Conservation (phyloP, 2,329 filamentous ascomycete genomes). For the Cytospora leucostoma region DNA sequence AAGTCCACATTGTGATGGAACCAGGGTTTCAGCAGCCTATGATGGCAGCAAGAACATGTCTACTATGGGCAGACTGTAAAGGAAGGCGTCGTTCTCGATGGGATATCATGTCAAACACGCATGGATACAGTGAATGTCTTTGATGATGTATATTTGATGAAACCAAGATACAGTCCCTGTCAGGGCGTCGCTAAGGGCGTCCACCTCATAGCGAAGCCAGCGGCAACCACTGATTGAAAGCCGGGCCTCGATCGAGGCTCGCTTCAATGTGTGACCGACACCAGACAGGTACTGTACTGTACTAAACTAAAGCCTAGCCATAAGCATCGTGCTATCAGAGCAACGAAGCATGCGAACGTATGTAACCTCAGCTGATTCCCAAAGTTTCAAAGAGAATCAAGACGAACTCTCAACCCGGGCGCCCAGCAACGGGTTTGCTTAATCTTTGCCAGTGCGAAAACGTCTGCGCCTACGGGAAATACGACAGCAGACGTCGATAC, state of each 20-base stretch:
- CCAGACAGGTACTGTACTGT: not conserved
- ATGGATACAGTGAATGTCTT: not conserved
- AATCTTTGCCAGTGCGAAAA: slow-evolving; percentile 34
- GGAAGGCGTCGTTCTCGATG: not conserved
- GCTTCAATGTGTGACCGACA: not conserved
- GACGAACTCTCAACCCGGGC: slow-evolving; percentile 36
- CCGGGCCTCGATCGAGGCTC: not conserved
- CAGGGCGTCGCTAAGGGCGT: not conserved
- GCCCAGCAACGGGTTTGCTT: slow-evolving; percentile 37
- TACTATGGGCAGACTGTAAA: no score
- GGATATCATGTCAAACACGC: not conserved
- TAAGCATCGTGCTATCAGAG: not conserved
- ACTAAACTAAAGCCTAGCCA: not conserved
- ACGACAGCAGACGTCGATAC: slow-evolving; percentile 32
- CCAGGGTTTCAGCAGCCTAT: no score
- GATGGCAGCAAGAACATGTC: no score
- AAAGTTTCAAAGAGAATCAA: slow-evolving; percentile 34
- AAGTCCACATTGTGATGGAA: no score
- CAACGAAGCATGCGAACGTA: not conserved
- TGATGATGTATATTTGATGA: not conserved
- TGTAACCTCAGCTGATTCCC: slow-evolving; percentile 40
- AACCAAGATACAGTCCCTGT: not conserved
- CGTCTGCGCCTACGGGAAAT: slow-evolving; percentile 31
- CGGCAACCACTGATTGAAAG: not conserved
- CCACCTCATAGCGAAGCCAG: not conserved